Conservation (phyloP, 2,329 filamentous ascomycete species). For the Raffaelea ambrosiae region DNA sequence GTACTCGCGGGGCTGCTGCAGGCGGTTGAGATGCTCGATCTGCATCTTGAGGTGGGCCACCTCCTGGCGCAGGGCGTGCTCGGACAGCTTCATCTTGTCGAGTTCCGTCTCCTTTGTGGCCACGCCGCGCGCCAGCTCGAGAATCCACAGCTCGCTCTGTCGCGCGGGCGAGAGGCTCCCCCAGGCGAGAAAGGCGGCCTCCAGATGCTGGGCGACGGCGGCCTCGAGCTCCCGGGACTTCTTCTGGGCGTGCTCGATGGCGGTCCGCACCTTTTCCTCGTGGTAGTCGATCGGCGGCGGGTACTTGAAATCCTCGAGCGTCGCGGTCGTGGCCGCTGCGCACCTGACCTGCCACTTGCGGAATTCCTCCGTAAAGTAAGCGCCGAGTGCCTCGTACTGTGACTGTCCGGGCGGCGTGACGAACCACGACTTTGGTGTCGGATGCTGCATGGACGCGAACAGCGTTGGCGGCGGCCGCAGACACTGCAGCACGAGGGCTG, state of each 20-base stretch:
- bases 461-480: constrained; percentile 74
- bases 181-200: constrained; percentile 74
- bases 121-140: constrained; percentile 53
- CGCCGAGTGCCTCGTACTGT: constrained; percentile 64
- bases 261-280: constrained; percentile 35
- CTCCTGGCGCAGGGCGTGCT: constrained; percentile 46
- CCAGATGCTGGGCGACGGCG: constrained; percentile 64
- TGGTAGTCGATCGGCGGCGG: constrained; percentile 30
- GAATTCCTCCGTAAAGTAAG: constrained; percentile 60
- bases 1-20: constrained; percentile 54
- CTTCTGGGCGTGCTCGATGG: constrained; percentile 38
- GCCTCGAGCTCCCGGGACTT: constrained; percentile 55
- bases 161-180: constrained; percentile 48
- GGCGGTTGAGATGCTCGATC: constrained; percentile 48
- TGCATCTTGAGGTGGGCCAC: constrained; percentile 47
- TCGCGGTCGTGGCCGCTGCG: constrained; percentile 38
- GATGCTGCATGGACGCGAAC: constrained; percentile 71
- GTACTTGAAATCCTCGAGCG: constrained; percentile 42
- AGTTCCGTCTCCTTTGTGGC: constrained; percentile 48
- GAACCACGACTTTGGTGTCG: constrained; percentile 73
- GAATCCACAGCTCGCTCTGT: constrained; percentile 50
- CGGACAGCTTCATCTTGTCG: constrained; percentile 40
- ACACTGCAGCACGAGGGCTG: constrained; percentile 72
- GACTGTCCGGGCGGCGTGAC: constrained; percentile 64
- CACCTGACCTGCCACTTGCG: constrained; percentile 52